Conservation (phyloP, 2,329 filamentous ascomycete species). For the Elsinoe perseae region DNA sequence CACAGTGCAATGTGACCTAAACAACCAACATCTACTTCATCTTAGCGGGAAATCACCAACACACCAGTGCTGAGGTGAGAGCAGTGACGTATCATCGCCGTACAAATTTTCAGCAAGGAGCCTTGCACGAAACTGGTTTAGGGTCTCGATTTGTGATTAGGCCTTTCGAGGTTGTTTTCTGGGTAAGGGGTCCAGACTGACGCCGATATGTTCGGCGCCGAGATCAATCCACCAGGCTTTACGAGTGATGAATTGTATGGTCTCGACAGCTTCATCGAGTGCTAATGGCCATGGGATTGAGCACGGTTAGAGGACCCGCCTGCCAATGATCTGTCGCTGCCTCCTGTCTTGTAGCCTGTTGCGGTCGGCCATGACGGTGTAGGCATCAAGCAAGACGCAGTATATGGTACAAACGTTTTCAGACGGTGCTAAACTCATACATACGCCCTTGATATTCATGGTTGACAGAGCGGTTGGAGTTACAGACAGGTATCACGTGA, state of each 20-base stretch:
- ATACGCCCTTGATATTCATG: too few relatives aligned
- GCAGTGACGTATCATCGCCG: background rate
- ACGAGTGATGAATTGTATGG: background rate
- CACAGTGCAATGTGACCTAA: background rate
- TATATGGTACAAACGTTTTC: too few relatives aligned
- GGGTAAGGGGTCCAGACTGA: background rate
- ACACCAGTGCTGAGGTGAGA: background rate
- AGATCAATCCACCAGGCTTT: background rate
- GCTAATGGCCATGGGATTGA: background rate
- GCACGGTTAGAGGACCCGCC: too few relatives aligned
- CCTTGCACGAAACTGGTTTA: background rate
- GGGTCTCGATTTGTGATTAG: background rate
- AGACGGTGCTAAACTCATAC: too few relatives aligned
- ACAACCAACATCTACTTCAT: background rate
- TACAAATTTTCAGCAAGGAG: background rate
- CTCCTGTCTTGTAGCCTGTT: too few relatives aligned
- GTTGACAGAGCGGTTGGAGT: too few relatives aligned
- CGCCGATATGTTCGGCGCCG: background rate
- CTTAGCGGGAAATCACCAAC: constrained; percentile 2
- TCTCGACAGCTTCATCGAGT: background rate
- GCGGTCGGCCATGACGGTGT: too few relatives aligned
- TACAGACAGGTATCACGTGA: too few relatives aligned
- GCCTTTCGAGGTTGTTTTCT: background rate
- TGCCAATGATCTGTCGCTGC: too few relatives aligned
- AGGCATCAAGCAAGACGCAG: too few relatives aligned